These are phyloP conservation scores for Cladophialophora exuberans DNA, from an alignment of 2,329 filamentous ascomycete species.

Conservation along the genomic window DNA sequence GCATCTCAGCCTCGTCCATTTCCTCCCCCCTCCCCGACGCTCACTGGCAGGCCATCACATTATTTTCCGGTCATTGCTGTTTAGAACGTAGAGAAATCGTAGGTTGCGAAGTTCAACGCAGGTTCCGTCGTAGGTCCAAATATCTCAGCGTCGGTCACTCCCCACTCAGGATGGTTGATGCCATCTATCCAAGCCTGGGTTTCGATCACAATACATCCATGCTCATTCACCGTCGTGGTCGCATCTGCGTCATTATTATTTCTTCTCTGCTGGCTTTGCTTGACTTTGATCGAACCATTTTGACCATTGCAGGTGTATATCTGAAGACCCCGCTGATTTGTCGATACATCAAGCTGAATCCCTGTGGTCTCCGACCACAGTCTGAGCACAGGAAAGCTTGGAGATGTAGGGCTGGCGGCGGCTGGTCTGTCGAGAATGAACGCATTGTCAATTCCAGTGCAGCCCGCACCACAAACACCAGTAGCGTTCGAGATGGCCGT, in stretches of 20 bases:
- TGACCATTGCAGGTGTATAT: conserved; percentile 81
- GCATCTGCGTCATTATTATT: conserved; percentile 60
- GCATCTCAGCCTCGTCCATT: background rate
- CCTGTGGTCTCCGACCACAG: conserved; percentile 72
- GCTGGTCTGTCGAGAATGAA: conserved; percentile 51
- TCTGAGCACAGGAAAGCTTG: conserved; percentile 57
- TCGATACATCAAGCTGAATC: conserved; percentile 78
- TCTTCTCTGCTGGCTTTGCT: conserved; percentile 48
- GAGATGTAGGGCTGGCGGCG: conserved; percentile 33
- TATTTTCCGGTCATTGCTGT: background rate
- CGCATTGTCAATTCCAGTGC: conserved; percentile 77
- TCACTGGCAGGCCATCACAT: background rate
- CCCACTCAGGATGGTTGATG: conserved; percentile 91
- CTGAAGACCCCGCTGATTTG: conserved; percentile 86
- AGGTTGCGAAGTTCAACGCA: conserved; percentile 48
- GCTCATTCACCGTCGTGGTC: conserved; percentile 58
- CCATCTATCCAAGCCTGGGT: conserved; percentile 92
- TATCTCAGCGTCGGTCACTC: conserved; percentile 55
- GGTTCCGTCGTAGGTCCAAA: conserved; percentile 45
- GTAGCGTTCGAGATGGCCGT: conserved; percentile 65
- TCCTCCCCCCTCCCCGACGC: background rate
- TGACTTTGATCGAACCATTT: conserved; percentile 63
- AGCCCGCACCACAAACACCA: conserved; percentile 78
- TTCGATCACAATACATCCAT: conserved; percentile 88
- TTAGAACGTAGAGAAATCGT: conserved; percentile 48